Evolutionary conservation across 2,329 filamentous ascomycete genomes (phyloP).

Genomic region (Berkeleyomyces rouxiae): DNA sequence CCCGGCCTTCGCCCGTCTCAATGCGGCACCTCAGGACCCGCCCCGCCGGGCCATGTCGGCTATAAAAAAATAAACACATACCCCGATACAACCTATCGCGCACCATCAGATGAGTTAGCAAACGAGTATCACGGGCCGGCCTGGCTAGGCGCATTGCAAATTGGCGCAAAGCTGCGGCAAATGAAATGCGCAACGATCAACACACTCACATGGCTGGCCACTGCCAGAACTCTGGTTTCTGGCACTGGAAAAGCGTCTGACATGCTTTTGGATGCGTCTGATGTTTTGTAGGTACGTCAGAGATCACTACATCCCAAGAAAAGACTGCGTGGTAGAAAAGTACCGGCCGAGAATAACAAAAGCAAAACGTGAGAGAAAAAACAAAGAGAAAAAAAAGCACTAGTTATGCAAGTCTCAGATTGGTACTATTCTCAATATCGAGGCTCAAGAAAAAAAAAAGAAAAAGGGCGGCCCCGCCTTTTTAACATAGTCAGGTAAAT

Average conservation of each 20-base stretch:
- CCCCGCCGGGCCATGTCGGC: background rate
- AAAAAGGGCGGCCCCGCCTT: background rate
- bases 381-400: background rate
- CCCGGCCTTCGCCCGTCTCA: background rate
- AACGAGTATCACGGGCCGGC: background rate
- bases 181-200: background rate
- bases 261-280: conserved; percentile 15
- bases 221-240: conserved; percentile 57
- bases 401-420: background rate
- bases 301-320: background rate
- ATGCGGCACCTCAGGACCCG: background rate
- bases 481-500: background rate
- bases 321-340: background rate
- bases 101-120: conserved; percentile 4
- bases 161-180: background rate
- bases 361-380: background rate
- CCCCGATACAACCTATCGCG: conserved; percentile 29
- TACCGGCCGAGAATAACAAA: background rate
- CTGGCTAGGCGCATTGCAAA: background rate
- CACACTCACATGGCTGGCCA: conserved; percentile 83
- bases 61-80: conserved; percentile 19
- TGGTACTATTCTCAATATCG: background rate
- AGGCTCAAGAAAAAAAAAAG: background rate
- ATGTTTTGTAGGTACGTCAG: background rate
- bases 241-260: conserved; percentile 24